phyloP scores from a whole-genome alignment of 2,329 filamentous ascomycete genomes.

The Shiraia sp. region DNA sequence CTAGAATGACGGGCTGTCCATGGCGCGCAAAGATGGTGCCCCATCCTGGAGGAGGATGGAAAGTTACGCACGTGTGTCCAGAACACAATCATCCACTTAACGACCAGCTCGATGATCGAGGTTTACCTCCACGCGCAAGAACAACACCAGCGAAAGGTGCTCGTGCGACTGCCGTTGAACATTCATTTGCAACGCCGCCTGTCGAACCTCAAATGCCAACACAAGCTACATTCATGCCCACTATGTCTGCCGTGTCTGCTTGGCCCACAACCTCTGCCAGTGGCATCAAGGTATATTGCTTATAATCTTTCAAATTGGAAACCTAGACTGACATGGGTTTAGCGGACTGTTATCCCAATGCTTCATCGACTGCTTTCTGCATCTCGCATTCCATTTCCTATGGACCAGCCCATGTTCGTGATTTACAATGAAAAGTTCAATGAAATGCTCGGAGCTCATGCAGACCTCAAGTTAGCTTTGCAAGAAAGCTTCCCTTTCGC shows the following conservation, averaged over 20 bases:
- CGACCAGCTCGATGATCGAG: constrained; percentile 12
- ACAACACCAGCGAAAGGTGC: constrained; percentile 1
- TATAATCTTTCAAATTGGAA: neutral
- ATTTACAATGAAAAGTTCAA: constrained; percentile 5
- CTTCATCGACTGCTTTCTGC: constrained; percentile 12
- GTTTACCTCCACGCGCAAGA: constrained; percentile 16
- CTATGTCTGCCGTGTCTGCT: constrained; percentile 4
- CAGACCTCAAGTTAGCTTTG: constrained; percentile 1
- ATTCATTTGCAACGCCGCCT: constrained; percentile 4
- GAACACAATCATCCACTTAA: constrained; percentile 15
- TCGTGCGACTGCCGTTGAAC: constrained; percentile 1
- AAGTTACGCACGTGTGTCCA: constrained; percentile 8
- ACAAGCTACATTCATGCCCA: neutral
- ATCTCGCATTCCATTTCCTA: constrained; percentile 3
- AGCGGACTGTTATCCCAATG: constrained; percentile 8
- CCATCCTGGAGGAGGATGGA: constrained; percentile 12
- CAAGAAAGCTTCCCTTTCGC: constrained; percentile 44
- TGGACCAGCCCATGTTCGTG: constrained; percentile 2
- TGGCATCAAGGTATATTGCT: constrained; percentile 6
- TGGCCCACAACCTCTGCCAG: constrained; percentile 11
- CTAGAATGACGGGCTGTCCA: constrained; percentile 15
- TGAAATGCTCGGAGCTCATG: constrained; percentile 1
- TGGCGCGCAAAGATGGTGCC: constrained; percentile 16
- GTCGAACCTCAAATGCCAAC: constrained; percentile 6
- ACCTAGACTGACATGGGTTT: neutral